phyloP scores from a whole-genome alignment of 331 rosid species.

The Ulmus americana region DNA sequence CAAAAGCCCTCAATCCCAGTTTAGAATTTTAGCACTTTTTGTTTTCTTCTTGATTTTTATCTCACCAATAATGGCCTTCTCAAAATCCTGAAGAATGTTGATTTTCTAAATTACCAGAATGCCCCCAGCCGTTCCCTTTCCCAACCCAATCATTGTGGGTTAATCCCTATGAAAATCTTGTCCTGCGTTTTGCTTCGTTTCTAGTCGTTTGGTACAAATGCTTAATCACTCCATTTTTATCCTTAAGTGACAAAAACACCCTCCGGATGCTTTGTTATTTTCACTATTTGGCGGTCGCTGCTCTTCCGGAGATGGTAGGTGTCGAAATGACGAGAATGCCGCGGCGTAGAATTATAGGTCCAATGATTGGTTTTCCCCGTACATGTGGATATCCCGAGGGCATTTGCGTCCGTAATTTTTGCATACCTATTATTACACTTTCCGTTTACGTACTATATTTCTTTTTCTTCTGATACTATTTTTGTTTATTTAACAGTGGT shows the following conservation, averaged over 20 bases:
- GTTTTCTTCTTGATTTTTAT: not conserved
- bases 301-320: slow-evolving; percentile 25
- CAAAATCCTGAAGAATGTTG: too few species aligned
- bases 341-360: slow-evolving; percentile 15
- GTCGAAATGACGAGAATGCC: slow-evolving; percentile 33
- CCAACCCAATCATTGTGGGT: slow-evolving; percentile 6
- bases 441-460: slow-evolving; percentile 51
- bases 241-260: slow-evolving; percentile 14
- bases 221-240: not conserved
- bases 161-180: slow-evolving; percentile 9
- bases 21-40: too few species aligned
- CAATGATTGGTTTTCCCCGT: slow-evolving; percentile 60
- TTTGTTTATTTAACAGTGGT: slow-evolving; percentile 16
- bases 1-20: slow-evolving; percentile 2
- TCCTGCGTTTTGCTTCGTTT: not conserved
- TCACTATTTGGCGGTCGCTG: slow-evolving; percentile 14
- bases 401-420: slow-evolving; percentile 58
- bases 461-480: slow-evolving; percentile 29
- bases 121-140: slow-evolving; percentile 13
- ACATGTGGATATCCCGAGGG: slow-evolving; percentile 83
- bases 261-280: not conserved
- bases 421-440: slow-evolving; percentile 17
- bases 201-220: too few species aligned
- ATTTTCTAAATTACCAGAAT: slow-evolving; percentile 14
- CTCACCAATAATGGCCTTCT: not conserved